Evolutionary conservation across 164 flowering plant genomes (phyloP).

Genomic region (Chloranthus sessilifolius): DNA sequence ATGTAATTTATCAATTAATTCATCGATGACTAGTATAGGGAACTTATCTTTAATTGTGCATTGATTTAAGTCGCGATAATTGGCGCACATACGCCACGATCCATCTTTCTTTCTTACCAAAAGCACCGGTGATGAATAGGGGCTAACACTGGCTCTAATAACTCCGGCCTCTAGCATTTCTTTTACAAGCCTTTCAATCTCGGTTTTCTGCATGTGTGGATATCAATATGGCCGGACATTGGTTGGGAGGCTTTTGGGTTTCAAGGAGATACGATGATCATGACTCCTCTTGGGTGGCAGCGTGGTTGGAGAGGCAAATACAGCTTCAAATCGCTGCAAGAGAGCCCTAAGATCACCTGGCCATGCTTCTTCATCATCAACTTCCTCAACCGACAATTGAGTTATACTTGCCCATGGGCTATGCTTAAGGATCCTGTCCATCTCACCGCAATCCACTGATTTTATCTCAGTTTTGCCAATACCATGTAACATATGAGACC

Average conservation of each 20-base stretch:
- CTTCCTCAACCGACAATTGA: background rate
- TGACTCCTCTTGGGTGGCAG: background rate
- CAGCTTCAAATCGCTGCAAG: background rate
- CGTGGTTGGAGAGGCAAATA: background rate
- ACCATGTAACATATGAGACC: background rate
- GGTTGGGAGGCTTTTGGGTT: background rate
- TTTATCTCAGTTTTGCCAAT: too few species aligned
- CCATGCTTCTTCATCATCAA: background rate
- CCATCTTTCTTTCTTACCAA: slow-evolving; percentile 4
- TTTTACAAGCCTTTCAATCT: background rate
- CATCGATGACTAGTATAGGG: slow-evolving; percentile 5
- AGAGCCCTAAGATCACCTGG: background rate
- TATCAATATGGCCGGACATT: background rate
- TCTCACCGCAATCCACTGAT: background rate
- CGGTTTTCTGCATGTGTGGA: background rate
- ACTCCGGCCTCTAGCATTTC: background rate
- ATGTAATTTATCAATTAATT: slow-evolving; percentile 8
- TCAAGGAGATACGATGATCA: background rate
- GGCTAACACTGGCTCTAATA: background rate
- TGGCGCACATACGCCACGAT: background rate
- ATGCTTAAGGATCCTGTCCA: background rate
- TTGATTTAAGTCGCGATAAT: slow-evolving; percentile 5
- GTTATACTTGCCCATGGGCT: background rate
- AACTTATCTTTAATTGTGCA: slow-evolving; percentile 4
- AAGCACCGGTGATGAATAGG: background rate